Percentiles rank a stretch among this genome's conserved stretches.
phyloP scores from a whole-genome alignment of 139 green algal genomes.

The Yamagishiella unicocca region DNA sequence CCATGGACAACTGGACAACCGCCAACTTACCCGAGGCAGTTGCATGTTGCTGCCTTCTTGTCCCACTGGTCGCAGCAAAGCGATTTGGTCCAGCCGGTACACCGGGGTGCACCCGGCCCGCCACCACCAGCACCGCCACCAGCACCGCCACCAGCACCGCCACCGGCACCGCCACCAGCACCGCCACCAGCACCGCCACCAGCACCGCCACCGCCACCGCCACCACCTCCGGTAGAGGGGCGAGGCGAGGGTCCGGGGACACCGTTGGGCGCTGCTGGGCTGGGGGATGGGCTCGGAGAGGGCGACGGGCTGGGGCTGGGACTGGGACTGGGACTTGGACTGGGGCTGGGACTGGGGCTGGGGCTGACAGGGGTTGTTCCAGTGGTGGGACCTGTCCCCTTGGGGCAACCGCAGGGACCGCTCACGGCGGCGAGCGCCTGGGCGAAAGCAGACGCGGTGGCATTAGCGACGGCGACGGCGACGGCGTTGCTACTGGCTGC shows the following conservation, averaged over 20 bases:
- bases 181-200: too few species aligned
- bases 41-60: conserved; percentile 38
- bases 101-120: not conserved
- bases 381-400: too few species aligned
- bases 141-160: too few species aligned
- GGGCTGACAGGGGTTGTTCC: not conserved
- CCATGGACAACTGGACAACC: not conserved
- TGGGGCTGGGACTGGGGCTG: not conserved
- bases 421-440: conserved; percentile 37
- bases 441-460: conserved; percentile 51
- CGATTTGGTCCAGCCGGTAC: not conserved
- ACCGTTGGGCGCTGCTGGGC: not conserved
- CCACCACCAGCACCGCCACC: too few species aligned
- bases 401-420: conserved; percentile 23
- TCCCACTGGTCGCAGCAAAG: conserved; percentile 53
- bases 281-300: not conserved
- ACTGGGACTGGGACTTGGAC: not conserved
- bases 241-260: not conserved
- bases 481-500: conserved; percentile 28
- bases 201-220: too few species aligned
- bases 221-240: not conserved
- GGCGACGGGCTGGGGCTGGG: not conserved
- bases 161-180: too few species aligned
- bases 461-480: conserved; percentile 52
- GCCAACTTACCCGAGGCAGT: conserved; percentile 35